phyloP scores from a whole-genome alignment of 2,329 filamentous ascomycete genomes.

The Nothomitra cinnamomea region DNA sequence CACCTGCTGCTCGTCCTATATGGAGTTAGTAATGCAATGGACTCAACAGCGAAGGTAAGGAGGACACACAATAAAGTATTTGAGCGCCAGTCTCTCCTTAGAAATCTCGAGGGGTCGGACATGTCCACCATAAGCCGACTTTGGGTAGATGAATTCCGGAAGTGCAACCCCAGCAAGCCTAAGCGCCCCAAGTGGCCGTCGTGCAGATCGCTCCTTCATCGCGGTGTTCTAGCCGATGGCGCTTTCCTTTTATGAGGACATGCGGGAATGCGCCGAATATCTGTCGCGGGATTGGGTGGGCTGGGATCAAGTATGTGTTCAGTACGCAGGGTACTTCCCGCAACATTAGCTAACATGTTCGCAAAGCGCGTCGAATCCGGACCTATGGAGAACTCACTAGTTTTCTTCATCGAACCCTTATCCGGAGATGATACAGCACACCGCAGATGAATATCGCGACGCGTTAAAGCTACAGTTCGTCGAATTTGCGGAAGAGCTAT shows the following conservation, averaged over 20 bases:
- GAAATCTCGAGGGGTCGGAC: conserved; percentile 9
- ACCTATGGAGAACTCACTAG: neutral
- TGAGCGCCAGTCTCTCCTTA: conserved; percentile 20
- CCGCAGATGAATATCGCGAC: too few relatives aligned
- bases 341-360: neutral
- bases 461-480: too few relatives aligned
- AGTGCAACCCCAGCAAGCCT: conserved; percentile 4
- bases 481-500: too few relatives aligned
- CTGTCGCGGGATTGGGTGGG: neutral
- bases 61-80: conserved; percentile 15
- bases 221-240: too few relatives aligned
- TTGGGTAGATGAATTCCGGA: conserved; percentile 12
- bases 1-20: conserved; percentile 6
- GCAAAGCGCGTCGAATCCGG: neutral
- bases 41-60: conserved; percentile 9
- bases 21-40: neutral
- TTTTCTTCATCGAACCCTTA: neutral
- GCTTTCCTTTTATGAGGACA: too few relatives aligned
- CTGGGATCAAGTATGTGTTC: neutral
- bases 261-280: too few relatives aligned
- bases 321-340: neutral
- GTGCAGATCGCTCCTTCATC: too few relatives aligned
- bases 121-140: conserved; percentile 14
- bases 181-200: too few relatives aligned
- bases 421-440: neutral